Base-by-base conservation (phyloP, 2,329 filamentous ascomycete species). In the Trichophyton schoenleinii region DNA sequence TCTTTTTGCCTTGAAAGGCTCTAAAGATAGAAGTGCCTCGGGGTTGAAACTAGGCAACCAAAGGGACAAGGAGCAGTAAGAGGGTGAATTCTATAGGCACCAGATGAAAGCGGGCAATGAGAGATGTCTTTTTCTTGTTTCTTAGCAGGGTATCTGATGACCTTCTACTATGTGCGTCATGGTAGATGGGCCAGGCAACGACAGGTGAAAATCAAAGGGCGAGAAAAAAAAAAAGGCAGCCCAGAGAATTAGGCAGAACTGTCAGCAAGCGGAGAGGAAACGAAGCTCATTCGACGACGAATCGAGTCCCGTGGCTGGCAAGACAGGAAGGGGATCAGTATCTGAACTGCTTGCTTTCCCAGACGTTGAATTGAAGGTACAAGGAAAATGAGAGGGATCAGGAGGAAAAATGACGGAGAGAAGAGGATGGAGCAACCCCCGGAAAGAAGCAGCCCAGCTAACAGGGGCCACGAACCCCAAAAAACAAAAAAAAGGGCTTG, bases 111-210 rank as follows among this genome's bases (percentile, higher is more conserved):
- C 9, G 15, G 49, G 49, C 49, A 55, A 28, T 38, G 49, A 28
- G 46, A 20, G 13, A 25, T 49, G 13, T 25, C 20, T 15, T 49
- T 22, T 49, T 48, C 8, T 44, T 18, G 13, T 15, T 44, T 20
- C 20, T 28, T 49, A 49, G 49, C 49, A 55, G 49, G 49, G 49
- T 55, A 55, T 55, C 28, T 28, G 49, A 55, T 34, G 28, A 28
- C 49, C 49, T 28, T 55, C 49, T 55, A 55, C 49, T 55, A 55
- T 55, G 49, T 55, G 28, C 49, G 49, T 55, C 49, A 55, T 55
- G 49, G 49, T 55, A 55, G 49, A 55, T 55, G 49, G 46, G 49
- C 49, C 28, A 55, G 49, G 31, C 49, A 55, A 55, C 28, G 28
- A 28, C 8, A 13, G 49, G 34, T 20, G 49, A 55, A 49, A 49